phyloP scores from a whole-genome alignment of 768 basidiomycete species.

The Podaxis carcinomalis region DNA sequence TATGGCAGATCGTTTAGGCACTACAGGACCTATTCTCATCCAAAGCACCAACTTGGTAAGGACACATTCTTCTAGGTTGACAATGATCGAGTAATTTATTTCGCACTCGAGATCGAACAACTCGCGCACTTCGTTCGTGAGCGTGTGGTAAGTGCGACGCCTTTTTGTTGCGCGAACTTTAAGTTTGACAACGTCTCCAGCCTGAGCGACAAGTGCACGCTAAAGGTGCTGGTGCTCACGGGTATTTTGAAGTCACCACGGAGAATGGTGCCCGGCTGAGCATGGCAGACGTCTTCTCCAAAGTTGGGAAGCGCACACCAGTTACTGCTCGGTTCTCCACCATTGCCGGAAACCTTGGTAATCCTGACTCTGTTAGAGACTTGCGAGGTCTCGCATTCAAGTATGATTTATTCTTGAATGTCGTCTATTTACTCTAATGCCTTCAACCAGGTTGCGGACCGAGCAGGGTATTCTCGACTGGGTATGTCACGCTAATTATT shows the following conservation, averaged over 20 bases:
- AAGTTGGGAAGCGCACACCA: slow-evolving; percentile 25
- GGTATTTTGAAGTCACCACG: slow-evolving; percentile 50
- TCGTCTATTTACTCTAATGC: background rate
- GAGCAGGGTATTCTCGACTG: slow-evolving; percentile 32
- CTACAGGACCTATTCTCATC: slow-evolving; percentile 13
- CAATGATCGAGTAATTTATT: background rate
- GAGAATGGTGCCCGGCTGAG: slow-evolving; percentile 31
- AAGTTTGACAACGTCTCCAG: background rate
- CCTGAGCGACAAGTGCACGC: slow-evolving; percentile 33
- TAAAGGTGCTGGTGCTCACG: slow-evolving; percentile 41
- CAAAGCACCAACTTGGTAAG: slow-evolving; percentile 14
- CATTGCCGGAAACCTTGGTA: slow-evolving; percentile 48
- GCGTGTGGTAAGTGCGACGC: slow-evolving; percentile 10
- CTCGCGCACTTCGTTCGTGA: slow-evolving; percentile 19
- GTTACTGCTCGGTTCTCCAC: slow-evolving; percentile 51
- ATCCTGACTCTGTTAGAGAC: slow-evolving; percentile 44
- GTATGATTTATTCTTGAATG: slow-evolving; percentile 15
- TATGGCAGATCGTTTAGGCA: slow-evolving; percentile 12
- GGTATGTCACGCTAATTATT: background rate
- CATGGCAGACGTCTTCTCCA: slow-evolving; percentile 27
- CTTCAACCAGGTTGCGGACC: slow-evolving; percentile 30
- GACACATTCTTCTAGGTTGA: too few relatives aligned
- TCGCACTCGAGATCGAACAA: slow-evolving; percentile 11
- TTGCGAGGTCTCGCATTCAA: slow-evolving; percentile 51
- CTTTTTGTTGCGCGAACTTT: background rate